These are phyloP conservation scores for Rhynchospora breviuscula DNA, from an alignment of 176 grass and related monocot genomes.

Conservation along the genomic window DNA sequence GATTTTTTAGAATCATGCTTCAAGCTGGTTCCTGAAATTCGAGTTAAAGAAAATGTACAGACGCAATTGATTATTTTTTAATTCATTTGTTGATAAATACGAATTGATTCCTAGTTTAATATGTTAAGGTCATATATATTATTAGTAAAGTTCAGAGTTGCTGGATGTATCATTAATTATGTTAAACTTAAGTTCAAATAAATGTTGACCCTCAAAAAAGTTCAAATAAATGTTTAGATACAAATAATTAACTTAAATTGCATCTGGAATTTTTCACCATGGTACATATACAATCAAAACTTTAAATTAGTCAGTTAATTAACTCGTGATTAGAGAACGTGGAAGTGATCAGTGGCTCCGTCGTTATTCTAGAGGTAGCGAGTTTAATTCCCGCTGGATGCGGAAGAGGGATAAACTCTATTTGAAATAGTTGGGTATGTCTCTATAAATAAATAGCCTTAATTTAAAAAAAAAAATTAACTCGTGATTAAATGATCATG, in stretches of 20 bases:
- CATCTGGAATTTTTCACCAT: neutral
- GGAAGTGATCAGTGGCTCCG: too few relatives aligned
- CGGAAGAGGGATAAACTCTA: too few relatives aligned
- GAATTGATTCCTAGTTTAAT: neutral
- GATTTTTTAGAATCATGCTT: neutral
- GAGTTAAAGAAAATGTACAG: slow-evolving; percentile 4
- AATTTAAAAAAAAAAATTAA: too few relatives aligned
- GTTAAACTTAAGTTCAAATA: neutral
- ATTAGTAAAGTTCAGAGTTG: neutral
- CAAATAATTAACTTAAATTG: neutral
- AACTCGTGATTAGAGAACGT: too few relatives aligned
- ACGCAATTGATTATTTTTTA: neutral
- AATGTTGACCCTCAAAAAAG: too few relatives aligned
- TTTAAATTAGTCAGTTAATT: too few relatives aligned
- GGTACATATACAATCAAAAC: too few relatives aligned
- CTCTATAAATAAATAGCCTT: too few relatives aligned
- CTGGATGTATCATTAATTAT: neutral
- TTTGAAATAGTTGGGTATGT: too few relatives aligned
- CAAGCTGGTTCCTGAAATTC: neutral
- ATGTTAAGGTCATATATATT: neutral
- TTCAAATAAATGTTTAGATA: neutral
- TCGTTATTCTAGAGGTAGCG: too few relatives aligned
- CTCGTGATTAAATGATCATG: too few relatives aligned
- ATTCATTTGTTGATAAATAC: neutral
- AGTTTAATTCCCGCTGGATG: too few relatives aligned